These are phyloP conservation scores for Tylopilus sp. DNA, from an alignment of 1,284 basidiomycete species.

Conservation along the genomic window DNA sequence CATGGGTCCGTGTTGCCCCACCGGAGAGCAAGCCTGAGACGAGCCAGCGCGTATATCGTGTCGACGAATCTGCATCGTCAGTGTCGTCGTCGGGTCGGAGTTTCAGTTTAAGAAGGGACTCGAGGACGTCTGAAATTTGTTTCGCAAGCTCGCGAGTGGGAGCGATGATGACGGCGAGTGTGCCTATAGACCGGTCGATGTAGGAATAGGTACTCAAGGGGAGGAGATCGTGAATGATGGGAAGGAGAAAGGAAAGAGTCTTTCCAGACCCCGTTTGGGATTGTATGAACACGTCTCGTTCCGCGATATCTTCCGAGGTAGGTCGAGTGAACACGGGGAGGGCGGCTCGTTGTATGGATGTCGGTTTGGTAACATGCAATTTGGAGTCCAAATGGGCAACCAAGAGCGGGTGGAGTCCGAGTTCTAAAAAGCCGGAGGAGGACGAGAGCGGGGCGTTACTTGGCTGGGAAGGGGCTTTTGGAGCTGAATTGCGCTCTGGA, in stretches of 20 bases:
- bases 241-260: conserved; percentile 91
- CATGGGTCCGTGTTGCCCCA: conserved; percentile 74
- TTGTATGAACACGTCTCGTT: conserved; percentile 89
- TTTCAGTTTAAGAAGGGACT: conserved; percentile 78
- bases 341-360: conserved; percentile 84
- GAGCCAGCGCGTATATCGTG: conserved; percentile 84
- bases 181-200: conserved; percentile 87
- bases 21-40: conserved; percentile 88
- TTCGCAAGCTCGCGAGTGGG: conserved; percentile 95
- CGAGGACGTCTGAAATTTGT: conserved; percentile 93
- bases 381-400: conserved; percentile 77
- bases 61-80: conserved; percentile 44
- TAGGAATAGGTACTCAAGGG: conserved; percentile 85
- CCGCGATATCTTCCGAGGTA: conserved; percentile 37
- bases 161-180: conserved; percentile 91
- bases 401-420: conserved; percentile 82
- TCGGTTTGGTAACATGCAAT: conserved; percentile 84
- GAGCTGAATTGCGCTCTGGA: conserved; percentile 31
- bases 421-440: conserved; percentile 67
- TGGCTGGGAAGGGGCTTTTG: conserved; percentile 45
- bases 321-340: conserved; percentile 68
- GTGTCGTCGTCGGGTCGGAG: conserved; percentile 59
- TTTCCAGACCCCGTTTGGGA: conserved; percentile 99
- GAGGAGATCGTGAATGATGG: conserved; percentile 92
- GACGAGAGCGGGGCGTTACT: conserved; percentile 83